phyloP scores from a whole-genome alignment of 768 basidiomycete genomes.

The Lenzites betulinus region DNA sequence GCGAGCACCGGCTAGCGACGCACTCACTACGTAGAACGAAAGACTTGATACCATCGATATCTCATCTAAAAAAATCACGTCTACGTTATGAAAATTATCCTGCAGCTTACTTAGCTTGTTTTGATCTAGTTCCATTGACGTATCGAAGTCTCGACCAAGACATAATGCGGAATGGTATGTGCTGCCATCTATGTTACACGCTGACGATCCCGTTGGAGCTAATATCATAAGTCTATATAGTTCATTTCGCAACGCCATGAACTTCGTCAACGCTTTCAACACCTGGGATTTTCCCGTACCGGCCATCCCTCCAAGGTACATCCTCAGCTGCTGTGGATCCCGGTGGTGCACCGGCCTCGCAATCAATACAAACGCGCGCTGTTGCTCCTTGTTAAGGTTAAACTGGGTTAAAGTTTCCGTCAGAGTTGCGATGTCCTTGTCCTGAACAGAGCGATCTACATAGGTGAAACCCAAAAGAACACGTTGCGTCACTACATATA shows the following conservation, averaged over 20 bases:
- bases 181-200: background rate
- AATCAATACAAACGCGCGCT: constrained; percentile 22
- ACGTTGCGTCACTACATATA: background rate
- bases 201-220: constrained; percentile 19
- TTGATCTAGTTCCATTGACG: too few relatives aligned
- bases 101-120: background rate
- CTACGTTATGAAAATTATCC: background rate
- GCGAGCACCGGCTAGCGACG: constrained; percentile 21
- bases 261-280: too few relatives aligned
- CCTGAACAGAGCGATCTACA: background rate
- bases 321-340: background rate
- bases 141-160: too few relatives aligned
- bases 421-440: background rate
- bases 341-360: constrained; percentile 12
- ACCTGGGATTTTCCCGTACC: background rate
- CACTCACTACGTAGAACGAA: constrained; percentile 22
- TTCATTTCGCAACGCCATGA: background rate
- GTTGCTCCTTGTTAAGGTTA: constrained; percentile 23
- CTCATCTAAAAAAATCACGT: background rate
- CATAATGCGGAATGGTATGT: background rate
- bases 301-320: background rate
- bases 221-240: constrained; percentile 19
- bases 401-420: constrained; percentile 3
- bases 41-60: background rate
- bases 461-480: too few relatives aligned